A percentile compares a stretch with the other conserved stretches of the same genome.
Evolutionary conservation across 768 basidiomycete genomes (phyloP).

Genomic region (Sporobolomyces roseus): DNA sequence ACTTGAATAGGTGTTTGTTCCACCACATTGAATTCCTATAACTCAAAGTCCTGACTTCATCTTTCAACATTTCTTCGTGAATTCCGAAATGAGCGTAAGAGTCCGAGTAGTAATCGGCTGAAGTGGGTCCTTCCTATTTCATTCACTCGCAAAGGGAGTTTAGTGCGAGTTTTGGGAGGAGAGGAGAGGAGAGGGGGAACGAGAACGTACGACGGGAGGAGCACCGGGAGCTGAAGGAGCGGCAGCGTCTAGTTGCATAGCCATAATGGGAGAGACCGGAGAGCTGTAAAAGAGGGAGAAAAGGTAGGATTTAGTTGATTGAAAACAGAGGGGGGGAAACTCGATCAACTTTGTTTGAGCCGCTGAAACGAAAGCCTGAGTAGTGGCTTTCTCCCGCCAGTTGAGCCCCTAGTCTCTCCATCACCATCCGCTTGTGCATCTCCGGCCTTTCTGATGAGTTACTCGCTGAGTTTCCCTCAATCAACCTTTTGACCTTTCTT

Average conservation of each 20-base stretch:
- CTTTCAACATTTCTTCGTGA: constrained; percentile 92
- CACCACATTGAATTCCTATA: constrained; percentile 92
- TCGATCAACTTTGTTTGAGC: no score
- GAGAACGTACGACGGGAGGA: constrained; percentile 3
- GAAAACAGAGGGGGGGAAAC: no score
- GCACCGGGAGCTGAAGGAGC: neutral
- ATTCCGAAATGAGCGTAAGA: constrained; percentile 43
- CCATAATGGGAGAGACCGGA: no score
- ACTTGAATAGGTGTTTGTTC: constrained; percentile 92
- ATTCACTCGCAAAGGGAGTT: neutral
- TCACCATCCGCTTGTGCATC: no score
- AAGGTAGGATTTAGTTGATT: no score
- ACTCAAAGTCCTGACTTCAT: constrained; percentile 86
- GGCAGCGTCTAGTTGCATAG: constrained; percentile 25
- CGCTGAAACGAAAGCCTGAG: no score
- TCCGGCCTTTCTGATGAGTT: no score
- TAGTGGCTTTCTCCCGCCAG: no score
- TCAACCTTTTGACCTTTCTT: neutral
- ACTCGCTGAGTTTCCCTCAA: neutral
- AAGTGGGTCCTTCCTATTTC: constrained; percentile 35
- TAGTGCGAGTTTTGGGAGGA: neutral
- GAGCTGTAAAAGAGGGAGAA: no score
- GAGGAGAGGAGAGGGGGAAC: neutral
- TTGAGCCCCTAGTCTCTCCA: no score
- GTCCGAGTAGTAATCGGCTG: constrained; percentile 42